Conservation (phyloP, 345 rosid genomes). For the Populus simonii region DNA sequence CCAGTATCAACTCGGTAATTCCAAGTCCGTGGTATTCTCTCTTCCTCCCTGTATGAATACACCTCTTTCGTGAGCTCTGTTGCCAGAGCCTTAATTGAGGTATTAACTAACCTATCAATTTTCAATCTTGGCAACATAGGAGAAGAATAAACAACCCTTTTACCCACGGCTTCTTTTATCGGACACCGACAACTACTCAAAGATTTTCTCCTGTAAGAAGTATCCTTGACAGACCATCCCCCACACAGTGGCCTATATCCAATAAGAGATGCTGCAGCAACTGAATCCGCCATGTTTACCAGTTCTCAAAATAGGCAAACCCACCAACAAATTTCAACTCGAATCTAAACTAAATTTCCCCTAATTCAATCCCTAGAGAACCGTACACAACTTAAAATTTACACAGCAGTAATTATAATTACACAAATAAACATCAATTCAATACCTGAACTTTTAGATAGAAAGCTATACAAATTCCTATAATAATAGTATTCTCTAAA, state of each 20-base stretch:
- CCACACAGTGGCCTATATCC: slow-evolving; percentile 49
- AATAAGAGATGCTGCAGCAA: slow-evolving; percentile 58
- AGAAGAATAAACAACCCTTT: slow-evolving; percentile 30
- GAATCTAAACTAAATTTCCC: slow-evolving; percentile 2
- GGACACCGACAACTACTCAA: slow-evolving; percentile 31
- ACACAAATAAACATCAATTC: slow-evolving; percentile 14
- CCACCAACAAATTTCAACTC: slow-evolving; percentile 13
- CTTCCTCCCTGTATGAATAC: slow-evolving; percentile 55
- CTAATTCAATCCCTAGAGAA: slow-evolving; percentile 2
- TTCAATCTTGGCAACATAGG: slow-evolving; percentile 34
- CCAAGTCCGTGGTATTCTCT: slow-evolving; percentile 47
- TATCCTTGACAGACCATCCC: slow-evolving; percentile 37
- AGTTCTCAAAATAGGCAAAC: slow-evolving; percentile 14
- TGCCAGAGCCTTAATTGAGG: slow-evolving; percentile 57
- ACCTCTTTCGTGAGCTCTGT: slow-evolving; percentile 71
- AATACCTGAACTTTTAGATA: not conserved
- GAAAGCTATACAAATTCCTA: slow-evolving; percentile 28
- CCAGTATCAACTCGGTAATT: slow-evolving; percentile 37
- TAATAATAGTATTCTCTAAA: slow-evolving; percentile 7
- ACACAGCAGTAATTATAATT: not conserved
- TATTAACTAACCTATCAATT: slow-evolving; percentile 21
- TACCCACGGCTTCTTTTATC: slow-evolving; percentile 31
- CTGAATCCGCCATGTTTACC: slow-evolving; percentile 66
- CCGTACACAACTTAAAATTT: slow-evolving; percentile 8
- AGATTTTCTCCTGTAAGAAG: slow-evolving; percentile 34